Conservation (phyloP, 192 early-diverging fungal genomes). For the Linnemannia zychae region DNA sequence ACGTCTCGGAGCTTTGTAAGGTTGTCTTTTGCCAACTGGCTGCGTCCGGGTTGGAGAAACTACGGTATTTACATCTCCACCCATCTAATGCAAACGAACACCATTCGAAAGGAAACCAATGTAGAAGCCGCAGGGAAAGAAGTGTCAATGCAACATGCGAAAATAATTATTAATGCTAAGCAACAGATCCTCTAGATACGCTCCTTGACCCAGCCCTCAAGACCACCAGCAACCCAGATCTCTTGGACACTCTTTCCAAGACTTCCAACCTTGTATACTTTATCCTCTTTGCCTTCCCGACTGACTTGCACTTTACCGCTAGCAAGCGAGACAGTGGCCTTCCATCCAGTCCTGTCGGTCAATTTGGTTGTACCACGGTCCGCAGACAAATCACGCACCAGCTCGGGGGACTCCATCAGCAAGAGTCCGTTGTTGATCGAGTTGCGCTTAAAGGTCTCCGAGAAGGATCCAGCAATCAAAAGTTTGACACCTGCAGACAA, state of each 20-base stretch:
- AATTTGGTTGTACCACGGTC: slow-evolving; percentile 60
- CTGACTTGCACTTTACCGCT: slow-evolving; percentile 72
- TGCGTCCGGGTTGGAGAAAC: background rate
- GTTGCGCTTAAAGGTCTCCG: slow-evolving; percentile 99
- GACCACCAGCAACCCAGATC: slow-evolving; percentile 91
- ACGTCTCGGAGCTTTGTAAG: background rate
- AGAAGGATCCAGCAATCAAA: slow-evolving; percentile 92
- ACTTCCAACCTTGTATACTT: slow-evolving; percentile 63
- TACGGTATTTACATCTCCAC: background rate
- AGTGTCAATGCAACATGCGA: background rate
- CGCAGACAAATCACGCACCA: slow-evolving; percentile 81
- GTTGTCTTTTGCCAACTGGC: background rate
- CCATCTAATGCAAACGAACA: background rate
- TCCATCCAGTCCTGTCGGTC: slow-evolving; percentile 85
- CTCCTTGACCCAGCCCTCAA: slow-evolving; percentile 95
- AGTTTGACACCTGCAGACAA: slow-evolving; percentile 87
- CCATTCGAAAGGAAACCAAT: background rate
- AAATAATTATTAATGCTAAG: background rate
- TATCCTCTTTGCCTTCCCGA: slow-evolving; percentile 48
- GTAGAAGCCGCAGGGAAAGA: background rate
- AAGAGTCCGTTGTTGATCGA: slow-evolving; percentile 98
- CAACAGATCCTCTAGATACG: slow-evolving; percentile 32
- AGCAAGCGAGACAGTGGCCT: slow-evolving; percentile 77
- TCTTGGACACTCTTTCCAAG: slow-evolving; percentile 98
- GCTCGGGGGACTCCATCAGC: slow-evolving; percentile 87